Evolutionary conservation across 2,329 filamentous ascomycete genomes (phyloP).

Genomic region (Xylogone sp.): DNA sequence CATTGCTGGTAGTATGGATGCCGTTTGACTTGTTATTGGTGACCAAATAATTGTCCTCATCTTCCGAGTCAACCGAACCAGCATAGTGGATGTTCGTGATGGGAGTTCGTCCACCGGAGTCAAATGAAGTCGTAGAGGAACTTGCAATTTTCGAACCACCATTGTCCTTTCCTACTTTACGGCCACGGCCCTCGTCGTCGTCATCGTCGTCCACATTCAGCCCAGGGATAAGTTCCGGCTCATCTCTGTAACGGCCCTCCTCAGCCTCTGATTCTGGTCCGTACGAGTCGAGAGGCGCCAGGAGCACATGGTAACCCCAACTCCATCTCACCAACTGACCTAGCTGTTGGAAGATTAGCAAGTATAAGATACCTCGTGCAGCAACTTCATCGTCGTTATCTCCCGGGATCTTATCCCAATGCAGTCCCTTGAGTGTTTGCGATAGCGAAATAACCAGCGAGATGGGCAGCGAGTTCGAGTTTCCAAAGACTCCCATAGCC

Average conservation of each 20-base stretch:
- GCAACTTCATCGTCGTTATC: slow-evolving; percentile 96
- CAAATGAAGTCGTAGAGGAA: slow-evolving; percentile 19
- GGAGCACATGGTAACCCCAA: slow-evolving; percentile 92
- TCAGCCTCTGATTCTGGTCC: slow-evolving; percentile 56
- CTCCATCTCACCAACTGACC: slow-evolving; percentile 95
- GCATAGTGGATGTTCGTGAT: slow-evolving; percentile 24
- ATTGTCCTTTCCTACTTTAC: slow-evolving; percentile 1
- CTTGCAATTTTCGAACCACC: slow-evolving; percentile 7
- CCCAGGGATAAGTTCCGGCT: slow-evolving; percentile 45
- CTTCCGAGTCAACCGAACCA: slow-evolving; percentile 25
- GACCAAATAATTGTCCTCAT: slow-evolving; percentile 39
- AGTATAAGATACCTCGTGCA: slow-evolving; percentile 88
- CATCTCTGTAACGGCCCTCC: slow-evolving; percentile 61
- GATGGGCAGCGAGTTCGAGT: slow-evolving; percentile 96
- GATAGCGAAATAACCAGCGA: slow-evolving; percentile 92
- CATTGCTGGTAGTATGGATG: slow-evolving; percentile 18
- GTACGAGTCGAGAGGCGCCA: slow-evolving; percentile 79
- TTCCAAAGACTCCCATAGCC: slow-evolving; percentile 96
- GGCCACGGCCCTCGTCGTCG: slow-evolving; percentile 19
- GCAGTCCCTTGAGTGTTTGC: slow-evolving; percentile 84
- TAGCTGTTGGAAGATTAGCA: slow-evolving; percentile 96
- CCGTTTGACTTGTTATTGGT: slow-evolving; percentile 26
- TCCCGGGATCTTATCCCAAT: slow-evolving; percentile 87
- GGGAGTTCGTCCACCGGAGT: slow-evolving; percentile 29
- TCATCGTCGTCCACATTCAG: slow-evolving; percentile 38